Percentiles rank a stretch among this genome's conserved stretches.
Conservation (phyloP, 768 basidiomycete genomes). For the Boletus patriciae region DNA sequence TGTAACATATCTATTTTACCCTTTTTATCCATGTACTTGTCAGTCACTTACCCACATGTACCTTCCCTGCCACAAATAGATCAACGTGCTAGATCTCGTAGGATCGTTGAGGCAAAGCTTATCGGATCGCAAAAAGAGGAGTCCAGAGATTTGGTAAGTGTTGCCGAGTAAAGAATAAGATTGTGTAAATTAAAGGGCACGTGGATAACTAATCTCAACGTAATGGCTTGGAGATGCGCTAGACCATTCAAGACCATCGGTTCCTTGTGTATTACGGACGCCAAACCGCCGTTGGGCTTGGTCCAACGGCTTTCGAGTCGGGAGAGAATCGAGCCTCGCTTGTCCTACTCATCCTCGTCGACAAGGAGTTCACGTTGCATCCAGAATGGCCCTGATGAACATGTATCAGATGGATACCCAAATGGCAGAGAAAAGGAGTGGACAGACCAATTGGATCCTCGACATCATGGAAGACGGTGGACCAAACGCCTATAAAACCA, state of each 20-base stretch:
- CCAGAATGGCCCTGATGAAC: slow-evolving; percentile 30
- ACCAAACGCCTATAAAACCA: slow-evolving; percentile 59
- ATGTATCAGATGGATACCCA: not conserved
- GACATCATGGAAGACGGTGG: slow-evolving; percentile 46
- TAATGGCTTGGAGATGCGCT: not conserved
- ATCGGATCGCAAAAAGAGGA: not conserved
- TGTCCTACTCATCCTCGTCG: slow-evolving; percentile 25
- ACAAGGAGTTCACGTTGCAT: slow-evolving; percentile 24
- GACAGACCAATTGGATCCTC: slow-evolving; percentile 48
- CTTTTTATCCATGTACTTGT: not conserved
- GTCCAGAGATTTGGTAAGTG: not conserved
- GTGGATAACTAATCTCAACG: not conserved
- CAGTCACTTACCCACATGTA: not conserved
- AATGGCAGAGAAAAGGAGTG: not conserved
- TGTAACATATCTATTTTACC: not conserved
- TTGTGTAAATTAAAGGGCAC: not conserved
- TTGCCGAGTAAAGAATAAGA: not conserved
- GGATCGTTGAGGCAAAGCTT: not conserved
- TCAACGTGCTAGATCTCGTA: not conserved
- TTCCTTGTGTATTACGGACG: not conserved
- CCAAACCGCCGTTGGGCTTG: not conserved
- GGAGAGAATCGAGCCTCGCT: not conserved
- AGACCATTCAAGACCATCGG: not conserved
- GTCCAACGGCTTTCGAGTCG: not conserved
- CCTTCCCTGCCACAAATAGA: not conserved